Percentiles rank a stretch among this genome's conserved stretches.
phyloP scores from a whole-genome alignment of 352 stramenopile genomes.

The Phytophthora pluvialis region DNA sequence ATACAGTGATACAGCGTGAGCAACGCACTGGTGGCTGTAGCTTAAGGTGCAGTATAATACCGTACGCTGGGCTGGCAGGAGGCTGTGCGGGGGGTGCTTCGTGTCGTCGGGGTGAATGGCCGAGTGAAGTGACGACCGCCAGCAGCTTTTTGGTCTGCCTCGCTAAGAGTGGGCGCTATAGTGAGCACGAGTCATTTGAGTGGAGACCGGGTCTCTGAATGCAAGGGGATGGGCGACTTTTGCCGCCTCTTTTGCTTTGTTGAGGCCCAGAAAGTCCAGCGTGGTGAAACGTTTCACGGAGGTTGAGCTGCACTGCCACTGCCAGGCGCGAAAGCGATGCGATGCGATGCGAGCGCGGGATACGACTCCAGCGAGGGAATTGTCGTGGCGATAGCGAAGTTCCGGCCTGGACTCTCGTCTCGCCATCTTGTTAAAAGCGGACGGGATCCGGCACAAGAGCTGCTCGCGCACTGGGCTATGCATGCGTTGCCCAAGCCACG shows the following conservation, averaged over 20 bases:
- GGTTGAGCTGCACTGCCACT: background rate
- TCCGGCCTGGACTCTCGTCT: background rate
- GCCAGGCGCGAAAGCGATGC: too few species aligned
- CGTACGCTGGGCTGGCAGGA: slow-evolving; percentile 3
- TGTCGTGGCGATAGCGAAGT: background rate
- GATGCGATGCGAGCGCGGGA: background rate
- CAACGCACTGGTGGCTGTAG: background rate
- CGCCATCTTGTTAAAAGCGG: slow-evolving; percentile 12
- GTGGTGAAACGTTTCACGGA: slow-evolving; percentile 10
- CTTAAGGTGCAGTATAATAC: background rate
- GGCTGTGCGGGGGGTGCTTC: background rate
- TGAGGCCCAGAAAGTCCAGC: slow-evolving; percentile 21
- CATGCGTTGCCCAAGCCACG: background rate
- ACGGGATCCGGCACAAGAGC: slow-evolving; percentile 17
- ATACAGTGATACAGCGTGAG: background rate
- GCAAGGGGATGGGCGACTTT: slow-evolving; percentile 12
- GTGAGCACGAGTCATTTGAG: slow-evolving; percentile 7
- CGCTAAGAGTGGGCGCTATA: slow-evolving; percentile 8
- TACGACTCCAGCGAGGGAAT: slow-evolving; percentile 1
- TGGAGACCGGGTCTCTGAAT: background rate
- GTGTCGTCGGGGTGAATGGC: slow-evolving; percentile 19
- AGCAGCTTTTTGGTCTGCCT: slow-evolving; percentile 3
- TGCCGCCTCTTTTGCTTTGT: too few species aligned
- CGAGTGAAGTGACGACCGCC: slow-evolving; percentile 15
- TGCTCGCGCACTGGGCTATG: slow-evolving; percentile 26